Evolutionary conservation across 495 filamentous ascomycete species (phyloP).

Genomic region (Niebla homalea): DNA sequence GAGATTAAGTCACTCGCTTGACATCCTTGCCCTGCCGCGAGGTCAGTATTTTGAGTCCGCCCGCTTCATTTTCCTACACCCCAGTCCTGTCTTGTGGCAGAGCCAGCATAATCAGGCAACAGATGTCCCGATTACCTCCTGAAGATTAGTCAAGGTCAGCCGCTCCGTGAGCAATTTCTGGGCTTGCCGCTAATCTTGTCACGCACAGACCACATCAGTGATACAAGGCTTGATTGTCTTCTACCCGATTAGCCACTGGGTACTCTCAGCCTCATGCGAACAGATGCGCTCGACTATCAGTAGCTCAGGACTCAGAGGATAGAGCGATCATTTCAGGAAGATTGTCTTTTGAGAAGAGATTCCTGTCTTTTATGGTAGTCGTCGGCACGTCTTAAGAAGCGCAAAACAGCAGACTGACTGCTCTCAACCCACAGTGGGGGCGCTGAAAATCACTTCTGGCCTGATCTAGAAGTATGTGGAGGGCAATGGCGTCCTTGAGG

Average conservation of each 20-base stretch:
- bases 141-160: not conserved
- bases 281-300: not conserved
- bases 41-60: not conserved
- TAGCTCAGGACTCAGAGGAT: no score
- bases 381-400: no score
- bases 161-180: not conserved
- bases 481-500: not conserved
- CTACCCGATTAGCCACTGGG: not conserved
- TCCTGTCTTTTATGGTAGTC: no score
- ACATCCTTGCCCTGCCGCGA: not conserved
- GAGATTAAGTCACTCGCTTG: slow-evolving; percentile 1
- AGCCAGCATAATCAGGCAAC: not conserved
- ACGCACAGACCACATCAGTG: not conserved
- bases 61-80: not conserved
- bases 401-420: not conserved
- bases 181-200: no score
- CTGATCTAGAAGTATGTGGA: no score
- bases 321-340: no score
- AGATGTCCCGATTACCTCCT: not conserved
- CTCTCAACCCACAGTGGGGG: not conserved
- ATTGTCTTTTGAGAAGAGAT: no score
- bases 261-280: not conserved
- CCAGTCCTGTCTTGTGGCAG: no score
- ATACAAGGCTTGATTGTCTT: not conserved
- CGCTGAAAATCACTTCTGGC: not conserved